Percentiles rank a stretch among this genome's conserved stretches.
Conservation (phyloP, 78 protist genomes). For the Protostelium mycophagum region DNA sequence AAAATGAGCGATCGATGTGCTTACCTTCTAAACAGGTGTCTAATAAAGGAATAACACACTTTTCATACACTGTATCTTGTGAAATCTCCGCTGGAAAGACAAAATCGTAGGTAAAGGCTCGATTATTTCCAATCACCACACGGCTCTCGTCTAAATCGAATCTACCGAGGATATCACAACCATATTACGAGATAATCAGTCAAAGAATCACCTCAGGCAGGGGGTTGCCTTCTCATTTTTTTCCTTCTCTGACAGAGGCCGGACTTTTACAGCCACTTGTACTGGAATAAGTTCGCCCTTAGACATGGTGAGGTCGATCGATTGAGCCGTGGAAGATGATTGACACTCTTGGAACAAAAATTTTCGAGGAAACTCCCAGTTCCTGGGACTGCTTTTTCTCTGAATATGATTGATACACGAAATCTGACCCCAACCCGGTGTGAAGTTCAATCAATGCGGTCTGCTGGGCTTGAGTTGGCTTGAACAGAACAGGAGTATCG, state of each 20-base stretch:
- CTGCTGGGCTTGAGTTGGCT: no score
- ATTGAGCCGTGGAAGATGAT: no score
- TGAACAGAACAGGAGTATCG: no score
- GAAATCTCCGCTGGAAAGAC: constrained; percentile 20
- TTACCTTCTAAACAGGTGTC: constrained; percentile 11
- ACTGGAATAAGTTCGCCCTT: constrained; percentile 15
- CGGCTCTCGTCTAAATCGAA: constrained; percentile 34
- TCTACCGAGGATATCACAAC: constrained; percentile 26
- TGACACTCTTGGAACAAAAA: no score
- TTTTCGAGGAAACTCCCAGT: no score
- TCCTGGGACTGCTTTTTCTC: no score
- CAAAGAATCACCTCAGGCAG: background rate
- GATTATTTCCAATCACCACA: constrained; percentile 55
- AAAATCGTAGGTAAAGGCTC: constrained; percentile 54
- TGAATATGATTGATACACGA: no score
- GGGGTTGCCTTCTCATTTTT: background rate
- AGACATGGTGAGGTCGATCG: no score
- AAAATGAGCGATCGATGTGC: background rate
- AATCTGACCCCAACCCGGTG: no score
- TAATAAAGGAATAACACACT: constrained; percentile 40
- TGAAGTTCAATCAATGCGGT: no score
- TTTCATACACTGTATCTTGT: constrained; percentile 38
- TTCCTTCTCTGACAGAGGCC: constrained; percentile 58
- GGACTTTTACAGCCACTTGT: constrained; percentile 42
- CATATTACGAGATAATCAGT: background rate